phyloP scores from a whole-genome alignment of 1,284 basidiomycete genomes.

The Takashimella tepidaria region DNA sequence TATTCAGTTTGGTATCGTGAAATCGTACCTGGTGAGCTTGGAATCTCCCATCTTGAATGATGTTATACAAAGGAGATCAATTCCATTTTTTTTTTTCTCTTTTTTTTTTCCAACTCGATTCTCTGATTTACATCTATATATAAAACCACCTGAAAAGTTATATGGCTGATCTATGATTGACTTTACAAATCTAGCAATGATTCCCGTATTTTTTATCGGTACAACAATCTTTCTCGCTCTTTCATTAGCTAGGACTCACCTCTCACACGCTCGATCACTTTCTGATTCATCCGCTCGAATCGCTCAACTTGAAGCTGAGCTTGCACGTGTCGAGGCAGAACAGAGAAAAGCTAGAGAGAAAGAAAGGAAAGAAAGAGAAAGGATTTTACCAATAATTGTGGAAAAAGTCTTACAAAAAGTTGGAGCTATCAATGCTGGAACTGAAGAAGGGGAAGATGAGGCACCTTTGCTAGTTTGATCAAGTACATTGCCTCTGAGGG shows the following conservation, averaged over 20 bases:
- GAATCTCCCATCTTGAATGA: too few relatives aligned
- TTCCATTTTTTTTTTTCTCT: neutral
- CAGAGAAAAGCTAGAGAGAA: constrained; percentile 24
- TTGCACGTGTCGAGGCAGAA: constrained; percentile 26
- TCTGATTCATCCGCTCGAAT: constrained; percentile 35
- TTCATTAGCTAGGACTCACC: constrained; percentile 35
- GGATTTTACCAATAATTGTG: constrained; percentile 42
- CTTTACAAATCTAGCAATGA: constrained; percentile 36
- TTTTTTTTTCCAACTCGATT: too few relatives aligned
- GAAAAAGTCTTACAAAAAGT: constrained; percentile 42
- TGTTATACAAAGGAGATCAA: neutral
- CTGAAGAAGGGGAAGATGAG: neutral
- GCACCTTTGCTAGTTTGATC: neutral
- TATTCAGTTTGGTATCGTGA: constrained; percentile 43
- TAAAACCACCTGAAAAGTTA: neutral
- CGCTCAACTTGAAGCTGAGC: constrained; percentile 37
- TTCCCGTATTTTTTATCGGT: constrained; percentile 45
- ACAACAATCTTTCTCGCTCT: constrained; percentile 45
- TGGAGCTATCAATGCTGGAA: constrained; percentile 16
- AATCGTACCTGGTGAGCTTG: constrained; percentile 40
- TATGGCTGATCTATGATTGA: neutral
- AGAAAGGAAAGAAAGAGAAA: constrained; percentile 38
- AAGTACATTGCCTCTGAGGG: neutral
- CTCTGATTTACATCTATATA: too few relatives aligned
- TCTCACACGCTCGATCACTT: constrained; percentile 38